Evolutionary conservation across 2,329 filamentous ascomycete genomes (phyloP).

Genomic region (Colletotrichum acutatum): DNA sequence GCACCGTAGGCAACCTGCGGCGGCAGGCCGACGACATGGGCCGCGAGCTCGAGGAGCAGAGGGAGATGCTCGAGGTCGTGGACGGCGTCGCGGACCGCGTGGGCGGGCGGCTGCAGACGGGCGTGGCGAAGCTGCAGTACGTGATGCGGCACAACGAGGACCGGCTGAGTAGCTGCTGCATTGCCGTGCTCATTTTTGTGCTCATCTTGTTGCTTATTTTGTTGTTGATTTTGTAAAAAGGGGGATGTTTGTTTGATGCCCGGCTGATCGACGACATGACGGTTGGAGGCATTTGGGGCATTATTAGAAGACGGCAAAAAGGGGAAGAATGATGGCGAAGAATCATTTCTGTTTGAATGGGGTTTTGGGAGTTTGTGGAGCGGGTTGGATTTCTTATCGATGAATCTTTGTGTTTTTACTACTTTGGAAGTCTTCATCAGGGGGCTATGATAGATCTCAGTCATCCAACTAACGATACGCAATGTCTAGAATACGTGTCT

Average conservation of each 20-base stretch:
- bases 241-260: too few relatives aligned
- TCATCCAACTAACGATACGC: conserved; percentile 21
- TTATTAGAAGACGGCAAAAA: too few relatives aligned
- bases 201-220: conserved; percentile 88
- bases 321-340: too few relatives aligned
- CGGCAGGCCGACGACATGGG: conserved; percentile 97
- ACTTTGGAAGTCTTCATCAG: neutral
- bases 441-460: conserved; percentile 6
- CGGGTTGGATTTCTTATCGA: neutral
- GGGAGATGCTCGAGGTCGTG: conserved; percentile 86
- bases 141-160: conserved; percentile 94
- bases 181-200: conserved; percentile 87
- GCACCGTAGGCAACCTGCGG: conserved; percentile 90
- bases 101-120: conserved; percentile 84
- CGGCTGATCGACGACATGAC: too few relatives aligned
- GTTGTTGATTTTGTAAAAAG: conserved; percentile 67
- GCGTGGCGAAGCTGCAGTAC: conserved; percentile 85
- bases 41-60: conserved; percentile 93
- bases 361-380: conserved; percentile 27
- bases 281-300: too few relatives aligned
- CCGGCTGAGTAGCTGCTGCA: conserved; percentile 87
- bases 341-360: neutral
- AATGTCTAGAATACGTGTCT: conserved; percentile 6
- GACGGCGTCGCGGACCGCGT: conserved; percentile 89
- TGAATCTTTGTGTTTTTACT: neutral